phyloP scores from a whole-genome alignment of 83 land plant genomes.

The Thuja plicata region DNA sequence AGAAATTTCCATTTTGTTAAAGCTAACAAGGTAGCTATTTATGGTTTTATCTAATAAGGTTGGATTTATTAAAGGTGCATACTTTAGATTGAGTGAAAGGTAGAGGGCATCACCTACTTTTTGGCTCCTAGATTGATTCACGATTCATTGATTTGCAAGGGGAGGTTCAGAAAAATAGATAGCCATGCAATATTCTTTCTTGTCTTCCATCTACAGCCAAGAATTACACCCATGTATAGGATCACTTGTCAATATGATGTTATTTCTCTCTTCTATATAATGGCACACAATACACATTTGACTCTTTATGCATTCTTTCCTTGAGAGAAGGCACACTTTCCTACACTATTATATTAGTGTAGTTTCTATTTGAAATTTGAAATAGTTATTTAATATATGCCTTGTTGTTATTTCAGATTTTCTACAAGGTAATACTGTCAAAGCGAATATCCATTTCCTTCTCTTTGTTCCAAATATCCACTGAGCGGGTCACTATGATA shows the following conservation, averaged over 20 bases:
- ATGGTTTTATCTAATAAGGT: not conserved
- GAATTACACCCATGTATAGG: not conserved
- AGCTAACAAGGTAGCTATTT: not conserved
- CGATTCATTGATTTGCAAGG: not conserved
- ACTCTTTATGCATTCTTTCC: not conserved
- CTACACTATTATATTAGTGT: not conserved
- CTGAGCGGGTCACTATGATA: not conserved
- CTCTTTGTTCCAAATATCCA: not conserved
- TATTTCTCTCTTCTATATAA: not conserved
- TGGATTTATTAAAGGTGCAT: not conserved
- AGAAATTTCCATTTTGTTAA: not conserved
- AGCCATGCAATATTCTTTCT: not conserved
- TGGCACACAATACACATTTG: not conserved
- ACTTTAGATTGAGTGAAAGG: not conserved
- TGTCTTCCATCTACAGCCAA: not conserved
- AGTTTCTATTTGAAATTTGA: not conserved
- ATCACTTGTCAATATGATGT: not conserved
- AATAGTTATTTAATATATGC: not conserved
- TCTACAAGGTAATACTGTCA: not conserved
- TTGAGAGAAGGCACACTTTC: not conserved
- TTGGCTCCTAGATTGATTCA: not conserved
- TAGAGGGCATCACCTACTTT: not conserved
- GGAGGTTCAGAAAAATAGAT: not conserved
- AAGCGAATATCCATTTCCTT: not conserved
- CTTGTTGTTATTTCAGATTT: not conserved